Evolutionary conservation across 106 monocot genomes (phyloP), one percentile per base, ranked within the genome.

Genomic region (Dactylorhiza incarnata): DNA sequence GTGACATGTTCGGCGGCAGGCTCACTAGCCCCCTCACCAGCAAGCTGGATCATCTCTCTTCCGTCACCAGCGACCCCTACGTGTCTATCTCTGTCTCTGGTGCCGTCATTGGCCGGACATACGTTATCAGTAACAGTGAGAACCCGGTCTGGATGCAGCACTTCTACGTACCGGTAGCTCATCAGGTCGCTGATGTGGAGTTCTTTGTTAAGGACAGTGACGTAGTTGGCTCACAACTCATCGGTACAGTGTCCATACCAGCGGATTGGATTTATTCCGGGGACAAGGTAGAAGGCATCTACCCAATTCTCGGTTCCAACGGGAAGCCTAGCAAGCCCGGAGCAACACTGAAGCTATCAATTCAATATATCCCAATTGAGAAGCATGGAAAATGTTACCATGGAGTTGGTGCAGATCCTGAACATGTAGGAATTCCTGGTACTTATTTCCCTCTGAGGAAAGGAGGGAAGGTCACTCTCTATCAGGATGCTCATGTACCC

Each of bases 21-120:
- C 55, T 89, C 52, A 77, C 75, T 15, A 51, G 78, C 46, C 9
- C 68, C 17, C 67, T 92, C 52, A 87, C 78, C 45, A 83, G 84
- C 25, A 90, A 80, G 65, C 45, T 91, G 0, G 81, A 92, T 6
- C 29, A 73, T 14, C 46, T 86, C 12, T 77, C 84, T 15, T 71
- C 83, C 22, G 88, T 95, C 48, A 95, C 96, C 71, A 97, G 96
- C 71, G 91, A 97, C 43, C 96, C 96, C 14, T 97, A 97, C 51
- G 93, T 97, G 7, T 79, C 85, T 14, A 74, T 97, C 79, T 74
- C 77, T 50, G 78, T 93, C 2, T 45, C 81, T 5, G 76, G 65
- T 4, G 90, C 90, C 7, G 84, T 81, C 6, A 63, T 97, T 5
- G 96, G 85, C 14, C 80, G 96, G 61, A 97, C 96, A 9, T 97